phyloP scores from a whole-genome alignment of 2,329 filamentous ascomycete species.

The Hypocrella siamensis region DNA sequence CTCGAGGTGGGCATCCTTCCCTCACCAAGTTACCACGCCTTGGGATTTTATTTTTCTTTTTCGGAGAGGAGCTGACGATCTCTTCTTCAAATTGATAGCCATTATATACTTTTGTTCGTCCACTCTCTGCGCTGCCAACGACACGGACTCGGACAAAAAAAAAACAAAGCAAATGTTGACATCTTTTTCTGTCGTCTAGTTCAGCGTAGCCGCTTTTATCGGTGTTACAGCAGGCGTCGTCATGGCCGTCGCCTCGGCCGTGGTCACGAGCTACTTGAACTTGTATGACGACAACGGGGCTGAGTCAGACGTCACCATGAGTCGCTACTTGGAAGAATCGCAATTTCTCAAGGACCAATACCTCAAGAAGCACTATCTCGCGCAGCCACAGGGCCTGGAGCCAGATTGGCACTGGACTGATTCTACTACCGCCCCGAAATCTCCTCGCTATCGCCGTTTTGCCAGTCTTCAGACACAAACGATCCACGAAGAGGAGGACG shows the following conservation, averaged over 20 bases:
- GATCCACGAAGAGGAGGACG: slow-evolving; percentile 60
- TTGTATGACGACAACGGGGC: slow-evolving; percentile 15
- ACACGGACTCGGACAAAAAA: no score
- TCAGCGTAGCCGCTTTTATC: slow-evolving; percentile 51
- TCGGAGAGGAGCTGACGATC: neutral
- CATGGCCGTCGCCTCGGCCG: slow-evolving; percentile 39
- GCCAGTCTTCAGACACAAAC: slow-evolving; percentile 45
- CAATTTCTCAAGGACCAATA: slow-evolving; percentile 3
- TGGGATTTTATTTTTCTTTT: neutral
- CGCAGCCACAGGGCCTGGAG: slow-evolving; percentile 11
- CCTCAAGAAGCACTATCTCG: slow-evolving; percentile 4
- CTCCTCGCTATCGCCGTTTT: slow-evolving; percentile 20
- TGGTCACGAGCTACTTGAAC: slow-evolving; percentile 35
- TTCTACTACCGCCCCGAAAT: slow-evolving; percentile 9
- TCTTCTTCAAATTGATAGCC: no score
- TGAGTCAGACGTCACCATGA: no score
- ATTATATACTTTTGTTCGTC: no score
- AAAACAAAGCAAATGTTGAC: no score
- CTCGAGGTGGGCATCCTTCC: neutral
- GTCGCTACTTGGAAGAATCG: slow-evolving; percentile 7
- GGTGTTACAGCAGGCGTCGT: slow-evolving; percentile 48
- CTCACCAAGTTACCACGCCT: no score
- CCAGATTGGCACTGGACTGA: slow-evolving; percentile 23
- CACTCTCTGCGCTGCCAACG: neutral
- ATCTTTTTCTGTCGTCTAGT: slow-evolving; percentile 12